These are phyloP conservation scores for Neoboletus brunneissimus DNA, from an alignment of 768 basidiomycete genomes.

Conservation along the genomic window DNA sequence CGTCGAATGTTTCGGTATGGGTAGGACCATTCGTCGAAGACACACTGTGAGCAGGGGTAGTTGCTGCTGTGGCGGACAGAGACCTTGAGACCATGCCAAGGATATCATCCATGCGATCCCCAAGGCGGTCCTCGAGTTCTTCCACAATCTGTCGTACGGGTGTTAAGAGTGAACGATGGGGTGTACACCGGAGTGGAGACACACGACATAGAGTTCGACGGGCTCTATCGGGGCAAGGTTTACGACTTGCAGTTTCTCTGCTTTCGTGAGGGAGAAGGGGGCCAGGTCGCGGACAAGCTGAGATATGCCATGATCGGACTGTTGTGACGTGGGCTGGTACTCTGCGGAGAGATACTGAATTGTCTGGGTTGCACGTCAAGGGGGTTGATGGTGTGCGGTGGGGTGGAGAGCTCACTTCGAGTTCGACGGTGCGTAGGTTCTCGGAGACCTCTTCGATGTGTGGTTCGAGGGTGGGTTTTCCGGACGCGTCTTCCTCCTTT, in stretches of 20 bases:
- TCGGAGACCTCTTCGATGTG: conserved; percentile 61
- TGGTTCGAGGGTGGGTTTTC: conserved; percentile 29
- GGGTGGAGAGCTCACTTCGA: conserved; percentile 45
- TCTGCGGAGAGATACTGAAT: conserved; percentile 80
- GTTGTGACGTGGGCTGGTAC: conserved; percentile 63
- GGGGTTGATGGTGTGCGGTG: not conserved
- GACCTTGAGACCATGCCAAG: conserved; percentile 54
- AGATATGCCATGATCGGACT: conserved; percentile 62
- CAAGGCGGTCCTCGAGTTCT: conserved; percentile 82
- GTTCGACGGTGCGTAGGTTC: conserved; percentile 81
- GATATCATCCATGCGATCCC: conserved; percentile 65
- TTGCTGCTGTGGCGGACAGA: conserved; percentile 14
- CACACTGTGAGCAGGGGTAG: not conserved
- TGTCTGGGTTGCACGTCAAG: conserved; percentile 47
- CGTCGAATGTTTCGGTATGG: conserved; percentile 5
- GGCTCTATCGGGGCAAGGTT: conserved; percentile 80
- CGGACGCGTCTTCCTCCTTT: conserved; percentile 67
- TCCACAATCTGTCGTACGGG: conserved; percentile 74
- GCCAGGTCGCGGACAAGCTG: conserved; percentile 66
- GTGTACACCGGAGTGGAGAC: conserved; percentile 29
- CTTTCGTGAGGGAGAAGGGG: conserved; percentile 75
- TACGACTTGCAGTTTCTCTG: conserved; percentile 90
- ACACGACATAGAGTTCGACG: conserved; percentile 86
- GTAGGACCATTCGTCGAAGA: not conserved
- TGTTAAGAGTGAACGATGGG: not conserved